phyloP scores from a whole-genome alignment of 177 flowering plant genomes.

The Vitis hybrid region DNA sequence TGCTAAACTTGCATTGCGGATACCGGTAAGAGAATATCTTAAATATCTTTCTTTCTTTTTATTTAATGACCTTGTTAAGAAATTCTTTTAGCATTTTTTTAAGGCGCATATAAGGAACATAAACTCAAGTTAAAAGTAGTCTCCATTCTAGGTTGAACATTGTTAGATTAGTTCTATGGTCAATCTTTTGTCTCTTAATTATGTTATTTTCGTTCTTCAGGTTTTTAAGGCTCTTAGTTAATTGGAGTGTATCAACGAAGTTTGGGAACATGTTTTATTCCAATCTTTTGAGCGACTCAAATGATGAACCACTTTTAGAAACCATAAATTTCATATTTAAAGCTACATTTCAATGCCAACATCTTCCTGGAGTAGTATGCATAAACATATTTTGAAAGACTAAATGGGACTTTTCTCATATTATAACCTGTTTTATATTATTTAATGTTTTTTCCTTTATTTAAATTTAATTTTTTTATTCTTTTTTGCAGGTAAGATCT shows the following conservation, averaged over 20 bases:
- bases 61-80: conserved; percentile 1
- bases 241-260: conserved; percentile 79
- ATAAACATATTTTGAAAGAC: conserved; percentile 1
- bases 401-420: conserved; percentile 1
- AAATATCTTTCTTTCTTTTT: not conserved
- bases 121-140: too few species aligned
- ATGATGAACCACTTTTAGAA: conserved; percentile 78
- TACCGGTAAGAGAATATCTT: conserved; percentile 56
- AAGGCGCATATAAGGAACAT: too few species aligned
- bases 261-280: conserved; percentile 76
- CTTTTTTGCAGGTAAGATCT: conserved; percentile 65
- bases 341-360: conserved; percentile 88
- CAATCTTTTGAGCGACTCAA: conserved; percentile 68
- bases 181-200: too few species aligned
- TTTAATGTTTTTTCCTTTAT: not conserved
- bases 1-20: conserved; percentile 72
- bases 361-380: conserved; percentile 87
- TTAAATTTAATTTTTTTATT: conserved; percentile 14
- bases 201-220: conserved; percentile 37
- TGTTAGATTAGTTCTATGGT: not conserved
- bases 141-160: too few species aligned
- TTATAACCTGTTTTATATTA: conserved; percentile 7
- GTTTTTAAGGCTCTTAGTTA: conserved; percentile 87
- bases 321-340: conserved; percentile 76
- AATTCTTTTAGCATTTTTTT: not conserved